Evolutionary conservation across 768 basidiomycete genomes (phyloP).

Genomic region (Astraeus odoratus): DNA sequence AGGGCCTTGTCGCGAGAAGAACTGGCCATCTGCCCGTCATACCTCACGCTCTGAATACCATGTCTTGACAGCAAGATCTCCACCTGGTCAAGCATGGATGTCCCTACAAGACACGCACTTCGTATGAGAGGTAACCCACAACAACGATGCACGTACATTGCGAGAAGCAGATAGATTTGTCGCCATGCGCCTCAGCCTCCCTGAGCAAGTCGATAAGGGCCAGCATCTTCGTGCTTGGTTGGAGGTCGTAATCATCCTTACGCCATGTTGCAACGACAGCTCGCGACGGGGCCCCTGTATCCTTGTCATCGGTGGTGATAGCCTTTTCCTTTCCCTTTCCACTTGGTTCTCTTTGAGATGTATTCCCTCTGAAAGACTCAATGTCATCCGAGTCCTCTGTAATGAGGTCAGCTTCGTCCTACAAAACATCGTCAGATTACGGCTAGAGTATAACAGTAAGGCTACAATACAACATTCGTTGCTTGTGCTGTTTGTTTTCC

Average conservation of each 20-base stretch:
- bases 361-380: conserved; percentile 15
- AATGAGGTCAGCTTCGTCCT: conserved; percentile 25
- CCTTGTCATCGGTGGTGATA: conserved; percentile 23
- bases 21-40: conserved; percentile 65
- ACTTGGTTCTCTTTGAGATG: too few relatives aligned
- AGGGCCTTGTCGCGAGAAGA: conserved; percentile 43
- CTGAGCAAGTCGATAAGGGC: conserved; percentile 49
- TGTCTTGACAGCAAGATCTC: conserved; percentile 54
- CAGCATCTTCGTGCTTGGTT: conserved; percentile 65
- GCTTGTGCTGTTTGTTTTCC: background rate
- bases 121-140: background rate
- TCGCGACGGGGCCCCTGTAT: conserved; percentile 29
- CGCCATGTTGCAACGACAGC: conserved; percentile 48
- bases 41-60: conserved; percentile 52
- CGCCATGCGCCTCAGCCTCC: conserved; percentile 51
- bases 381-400: conserved; percentile 17
- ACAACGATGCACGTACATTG: conserved; percentile 45
- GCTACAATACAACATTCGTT: background rate
- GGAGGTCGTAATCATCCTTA: conserved; percentile 54
- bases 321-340: conserved; percentile 24
- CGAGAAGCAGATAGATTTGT: conserved; percentile 67
- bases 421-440: conserved; percentile 5
- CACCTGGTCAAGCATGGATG: conserved; percentile 62
- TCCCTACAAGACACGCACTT: conserved; percentile 38
- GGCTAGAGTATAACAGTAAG: background rate